A percentile compares a stretch with the other conserved stretches of the same genome.
Conservation (phyloP, 2,329 filamentous ascomycete genomes). For the Allantophomopsis cytisporea region DNA sequence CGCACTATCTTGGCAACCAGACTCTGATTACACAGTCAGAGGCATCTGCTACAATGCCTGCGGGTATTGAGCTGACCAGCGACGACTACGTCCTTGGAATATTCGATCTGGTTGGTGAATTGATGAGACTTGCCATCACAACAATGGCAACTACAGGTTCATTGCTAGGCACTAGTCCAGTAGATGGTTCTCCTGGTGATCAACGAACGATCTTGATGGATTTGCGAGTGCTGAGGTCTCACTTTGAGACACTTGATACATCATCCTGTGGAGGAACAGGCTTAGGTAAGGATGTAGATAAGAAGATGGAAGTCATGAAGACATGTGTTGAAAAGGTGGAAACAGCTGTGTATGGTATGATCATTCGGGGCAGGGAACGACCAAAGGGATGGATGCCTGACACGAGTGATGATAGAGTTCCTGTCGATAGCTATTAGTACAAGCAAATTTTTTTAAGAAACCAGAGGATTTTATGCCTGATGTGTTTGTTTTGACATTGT, state of each 20-base stretch:
- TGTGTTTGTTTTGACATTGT: no score
- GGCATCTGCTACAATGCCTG: slow-evolving; percentile 31
- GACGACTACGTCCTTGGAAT: slow-evolving; percentile 85
- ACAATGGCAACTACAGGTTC: slow-evolving; percentile 55
- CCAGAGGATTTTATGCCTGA: neutral
- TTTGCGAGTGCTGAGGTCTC: slow-evolving; percentile 62
- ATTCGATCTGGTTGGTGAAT: slow-evolving; percentile 87
- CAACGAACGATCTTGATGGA: slow-evolving; percentile 60
- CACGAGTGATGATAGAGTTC: slow-evolving; percentile 22
- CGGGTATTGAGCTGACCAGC: slow-evolving; percentile 51
- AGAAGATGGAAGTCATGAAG: slow-evolving; percentile 79
- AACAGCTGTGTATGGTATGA: slow-evolving; percentile 74
- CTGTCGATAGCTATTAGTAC: slow-evolving; percentile 14
- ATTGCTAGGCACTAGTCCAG: slow-evolving; percentile 23
- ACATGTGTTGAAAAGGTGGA: slow-evolving; percentile 91
- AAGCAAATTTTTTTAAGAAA: neutral
- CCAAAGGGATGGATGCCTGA: slow-evolving; percentile 91
- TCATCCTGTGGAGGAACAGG: slow-evolving; percentile 30
- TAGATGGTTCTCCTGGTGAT: slow-evolving; percentile 8
- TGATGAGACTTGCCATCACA: slow-evolving; percentile 94
- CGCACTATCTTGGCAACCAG: slow-evolving; percentile 73
- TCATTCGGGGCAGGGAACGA: slow-evolving; percentile 75
- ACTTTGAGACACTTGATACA: slow-evolving; percentile 61
- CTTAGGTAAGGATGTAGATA: slow-evolving; percentile 49
- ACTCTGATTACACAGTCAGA: slow-evolving; percentile 56